phyloP scores from a whole-genome alignment of 192 early-diverging fungal genomes.

The Coemansia asiatica region DNA sequence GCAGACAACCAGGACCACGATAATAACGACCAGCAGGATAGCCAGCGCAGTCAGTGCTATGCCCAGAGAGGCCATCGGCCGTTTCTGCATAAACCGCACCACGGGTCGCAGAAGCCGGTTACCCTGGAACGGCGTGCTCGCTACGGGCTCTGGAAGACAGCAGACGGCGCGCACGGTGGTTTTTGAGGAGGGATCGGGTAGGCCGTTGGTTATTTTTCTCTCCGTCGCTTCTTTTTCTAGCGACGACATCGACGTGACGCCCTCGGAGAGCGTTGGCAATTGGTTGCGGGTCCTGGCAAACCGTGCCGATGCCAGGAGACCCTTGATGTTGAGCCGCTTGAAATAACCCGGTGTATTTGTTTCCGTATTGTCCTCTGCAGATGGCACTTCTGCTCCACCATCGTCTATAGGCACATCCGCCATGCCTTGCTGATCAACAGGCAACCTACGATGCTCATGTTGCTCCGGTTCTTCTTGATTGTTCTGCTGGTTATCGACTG shows the following conservation, averaged over 20 bases:
- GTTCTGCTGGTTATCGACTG: background rate
- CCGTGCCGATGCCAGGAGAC: slow-evolving; percentile 6
- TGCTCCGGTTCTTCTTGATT: background rate
- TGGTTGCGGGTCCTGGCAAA: slow-evolving; percentile 8
- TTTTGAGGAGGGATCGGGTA: slow-evolving; percentile 1
- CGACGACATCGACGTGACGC: slow-evolving; percentile 4
- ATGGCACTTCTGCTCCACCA: background rate
- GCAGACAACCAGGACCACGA: slow-evolving; percentile 34
- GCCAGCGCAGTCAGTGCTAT: slow-evolving; percentile 36
- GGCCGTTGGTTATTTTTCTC: background rate
- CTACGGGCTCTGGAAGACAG: slow-evolving; percentile 12
- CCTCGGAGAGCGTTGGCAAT: background rate
- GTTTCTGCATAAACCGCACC: slow-evolving; percentile 33
- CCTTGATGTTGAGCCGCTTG: background rate
- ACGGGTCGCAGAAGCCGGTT: slow-evolving; percentile 18
- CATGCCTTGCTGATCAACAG: background rate
- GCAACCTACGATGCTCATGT: background rate
- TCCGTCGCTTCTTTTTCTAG: slow-evolving; percentile 12
- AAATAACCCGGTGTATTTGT: background rate
- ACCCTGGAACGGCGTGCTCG: background rate
- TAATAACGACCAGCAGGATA: slow-evolving; percentile 29
- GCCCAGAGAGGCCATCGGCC: slow-evolving; percentile 30
- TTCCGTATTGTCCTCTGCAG: background rate
- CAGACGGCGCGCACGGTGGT: slow-evolving; percentile 9
- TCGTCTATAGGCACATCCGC: background rate